Evolutionary conservation across 768 basidiomycete species (phyloP), one percentile per base, ranked within the genome.

Genomic region (Hysterangium stoloniferum): DNA sequence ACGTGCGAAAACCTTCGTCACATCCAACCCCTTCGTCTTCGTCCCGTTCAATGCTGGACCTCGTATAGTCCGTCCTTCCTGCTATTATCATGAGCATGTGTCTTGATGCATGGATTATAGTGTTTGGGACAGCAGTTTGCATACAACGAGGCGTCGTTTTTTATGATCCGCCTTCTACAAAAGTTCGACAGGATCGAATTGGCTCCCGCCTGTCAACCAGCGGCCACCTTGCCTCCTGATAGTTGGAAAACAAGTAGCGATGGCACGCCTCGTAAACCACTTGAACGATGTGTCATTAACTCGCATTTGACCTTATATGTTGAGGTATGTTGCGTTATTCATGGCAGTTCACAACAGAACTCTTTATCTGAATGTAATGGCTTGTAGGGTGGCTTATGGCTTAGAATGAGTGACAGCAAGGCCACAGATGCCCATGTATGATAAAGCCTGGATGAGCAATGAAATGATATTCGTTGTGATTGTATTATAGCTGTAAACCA

Each of bases 71-170:
- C 24, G 55, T 45, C 6, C 33, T 34, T 9, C 24, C 11, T 17
- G 25, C 31, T 45, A 17, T 17, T 34, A 17, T n/a, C 33, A 34
- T 45, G 5, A 45, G 3, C 13, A n/a, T 31, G 38, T 11, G 11
- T 41, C 11, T 12, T 12, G 9, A 41, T 25, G 43, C 12, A n/a
- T n/a, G n/a, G n/a, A n/a, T 45, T 28, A 28, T 40, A 56, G 55
- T 56, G 55, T 32, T 52, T 61, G n/a, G 48, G 52, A 15, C 52
- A 54, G 36, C 56, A 71, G 62, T 66, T 71, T 27, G 62, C 61
- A 5, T 57, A 59, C 45, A 62, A 61, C 46, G 57, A 62, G 47
- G 57, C 59, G 3, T 56, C 57, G 15, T 62, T 58, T 46, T 48
- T 62, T 22, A 48, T 61, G 25, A 52, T 58, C 17, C 57, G 59